Base-by-base conservation (phyloP, 1,284 basidiomycete genomes). In the Rhodotorula sp. region DNA sequence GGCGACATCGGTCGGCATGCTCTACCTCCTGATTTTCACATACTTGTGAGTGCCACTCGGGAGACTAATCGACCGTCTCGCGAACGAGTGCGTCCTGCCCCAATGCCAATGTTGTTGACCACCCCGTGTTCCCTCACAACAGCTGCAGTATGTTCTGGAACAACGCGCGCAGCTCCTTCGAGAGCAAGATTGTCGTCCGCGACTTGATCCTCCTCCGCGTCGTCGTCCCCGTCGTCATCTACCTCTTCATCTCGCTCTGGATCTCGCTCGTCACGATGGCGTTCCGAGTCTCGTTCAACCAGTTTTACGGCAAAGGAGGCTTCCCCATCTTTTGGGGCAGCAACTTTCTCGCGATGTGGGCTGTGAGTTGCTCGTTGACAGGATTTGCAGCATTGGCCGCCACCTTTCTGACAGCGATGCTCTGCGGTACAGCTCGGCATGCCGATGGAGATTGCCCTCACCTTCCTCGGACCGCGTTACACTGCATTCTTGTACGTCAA, bases 281-380 rank as follows among this genome's bases (percentile, higher is more conserved):
- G 68, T 92, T 95, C 81, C 91, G 95, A 84, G 92, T 95, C 79
- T 92, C 90, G 81, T 92, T 94, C 82, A 93, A 72, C 70, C 64
- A 91, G 8, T 92, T 91, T 47, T 83, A 88, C 52, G 86, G 95
- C 64, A 87, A 89, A 39, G 96, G 93, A 77, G 80, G 80, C 15
- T 81, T 81, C 74, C 72, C 78, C 23, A 51, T 80, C 5, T 81
- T 80, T 71, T 81, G 80, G 80, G 72, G 78, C 73, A 68, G 14
- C 21, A 71, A 85, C 88, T 3, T 20, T 77, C 81, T 31, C 5
- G 31, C 52, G 20, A 54, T 56, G 52, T 56, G 52, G 39, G 62
- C 84, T 81, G 70, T 73, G n/a, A 69, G 71, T 16, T 70, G 69
- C 56, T n/a, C 59, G 85, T 92, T 23, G 62, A 77, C 21, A 58